Evolutionary conservation across 2,329 filamentous ascomycete species (phyloP).

Genomic region (Hyphodiscus sp.): DNA sequence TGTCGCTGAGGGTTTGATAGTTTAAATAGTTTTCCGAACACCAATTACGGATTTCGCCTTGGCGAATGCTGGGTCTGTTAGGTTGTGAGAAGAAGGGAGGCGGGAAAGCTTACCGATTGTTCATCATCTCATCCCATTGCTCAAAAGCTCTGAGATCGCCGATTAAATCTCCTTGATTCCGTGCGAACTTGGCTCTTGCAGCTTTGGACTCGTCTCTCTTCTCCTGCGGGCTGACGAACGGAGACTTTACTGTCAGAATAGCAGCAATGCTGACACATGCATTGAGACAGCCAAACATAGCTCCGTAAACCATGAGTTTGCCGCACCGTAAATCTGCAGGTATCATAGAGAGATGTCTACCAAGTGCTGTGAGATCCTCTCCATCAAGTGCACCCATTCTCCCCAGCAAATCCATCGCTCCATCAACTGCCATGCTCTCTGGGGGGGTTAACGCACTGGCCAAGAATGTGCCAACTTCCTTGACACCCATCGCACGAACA

Average conservation of each 20-base stretch:
- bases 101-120: constrained; percentile 36
- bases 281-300: constrained; percentile 88
- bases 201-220: constrained; percentile 77
- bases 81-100: not conserved
- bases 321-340: constrained; percentile 88
- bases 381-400: constrained; percentile 87
- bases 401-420: constrained; percentile 69
- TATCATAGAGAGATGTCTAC: constrained; percentile 89
- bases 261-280: constrained; percentile 83
- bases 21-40: constrained; percentile 84
- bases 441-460: constrained; percentile 85
- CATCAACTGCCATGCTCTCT: constrained; percentile 76
- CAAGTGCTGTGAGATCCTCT: constrained; percentile 81
- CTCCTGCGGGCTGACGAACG: constrained; percentile 78
- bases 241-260: constrained; percentile 82
- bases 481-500: constrained; percentile 89
- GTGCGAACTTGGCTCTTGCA: constrained; percentile 66
- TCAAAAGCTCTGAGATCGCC: constrained; percentile 82
- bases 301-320: constrained; percentile 92
- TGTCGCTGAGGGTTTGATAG: constrained; percentile 77
- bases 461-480: constrained; percentile 74
- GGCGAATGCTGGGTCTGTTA: constrained; percentile 35
- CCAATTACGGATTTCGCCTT: constrained; percentile 63
- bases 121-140: constrained; percentile 66
- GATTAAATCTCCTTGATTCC: constrained; percentile 77